Evolutionary conservation across 2,329 filamentous ascomycete genomes (phyloP).

Genomic region (Arthrobotrys sinensis): DNA sequence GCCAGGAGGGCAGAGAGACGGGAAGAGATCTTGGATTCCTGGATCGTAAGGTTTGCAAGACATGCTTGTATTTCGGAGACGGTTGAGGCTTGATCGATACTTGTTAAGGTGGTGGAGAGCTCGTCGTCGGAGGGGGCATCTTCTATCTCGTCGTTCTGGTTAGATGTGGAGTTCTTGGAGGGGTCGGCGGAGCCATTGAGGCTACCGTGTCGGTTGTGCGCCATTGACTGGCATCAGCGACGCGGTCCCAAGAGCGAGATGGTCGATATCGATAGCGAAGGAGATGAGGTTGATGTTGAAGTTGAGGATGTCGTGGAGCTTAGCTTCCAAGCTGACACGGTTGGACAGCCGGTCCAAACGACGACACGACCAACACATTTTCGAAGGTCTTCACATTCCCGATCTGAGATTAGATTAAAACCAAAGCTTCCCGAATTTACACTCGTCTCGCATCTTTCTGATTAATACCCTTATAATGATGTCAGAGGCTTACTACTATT

Average conservation of each 20-base stretch:
- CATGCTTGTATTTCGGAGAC: conserved; percentile 84
- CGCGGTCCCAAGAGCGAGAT: conserved; percentile 13
- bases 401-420: too few relatives aligned
- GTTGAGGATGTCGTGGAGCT: conserved; percentile 33
- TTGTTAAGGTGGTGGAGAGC: conserved; percentile 40
- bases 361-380: conserved; percentile 51
- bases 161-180: conserved; percentile 26
- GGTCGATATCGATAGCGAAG: conserved; percentile 11
- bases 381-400: not conserved
- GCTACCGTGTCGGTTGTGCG: conserved; percentile 45
- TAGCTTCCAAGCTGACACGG: conserved; percentile 33
- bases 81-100: conserved; percentile 68
- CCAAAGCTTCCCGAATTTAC: not conserved
- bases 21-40: conserved; percentile 81
- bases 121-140: conserved; percentile 28
- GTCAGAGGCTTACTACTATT: not conserved
- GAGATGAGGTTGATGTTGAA: conserved; percentile 10
- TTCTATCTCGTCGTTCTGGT: conserved; percentile 19
- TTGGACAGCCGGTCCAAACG: conserved; percentile 22
- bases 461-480: not conserved
- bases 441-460: not conserved
- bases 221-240: conserved; percentile 56
- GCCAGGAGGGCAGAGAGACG: conserved; percentile 83
- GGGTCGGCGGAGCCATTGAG: conserved; percentile 51
- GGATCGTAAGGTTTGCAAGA: conserved; percentile 80